phyloP scores from a whole-genome alignment of 257 asterid species.

The Penstemon barbatus region DNA sequence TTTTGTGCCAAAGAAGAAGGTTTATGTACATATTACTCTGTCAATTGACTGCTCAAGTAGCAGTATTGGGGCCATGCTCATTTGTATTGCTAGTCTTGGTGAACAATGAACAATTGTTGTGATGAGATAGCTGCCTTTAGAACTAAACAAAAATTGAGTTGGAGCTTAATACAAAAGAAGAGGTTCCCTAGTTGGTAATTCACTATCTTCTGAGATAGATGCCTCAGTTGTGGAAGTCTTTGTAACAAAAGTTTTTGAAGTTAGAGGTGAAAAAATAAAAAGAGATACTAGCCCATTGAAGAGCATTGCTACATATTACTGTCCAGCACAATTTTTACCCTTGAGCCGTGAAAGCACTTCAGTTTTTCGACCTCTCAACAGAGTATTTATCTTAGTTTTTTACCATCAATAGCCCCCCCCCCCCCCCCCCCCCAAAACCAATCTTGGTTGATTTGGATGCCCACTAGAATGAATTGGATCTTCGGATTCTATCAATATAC shows the following conservation, averaged over 20 bases:
- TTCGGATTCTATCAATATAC: neutral
- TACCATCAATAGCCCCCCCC: neutral
- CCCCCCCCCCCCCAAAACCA: neutral
- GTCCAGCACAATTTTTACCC: neutral
- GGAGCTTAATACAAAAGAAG: neutral
- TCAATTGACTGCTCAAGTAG: no score
- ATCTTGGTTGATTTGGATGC: neutral
- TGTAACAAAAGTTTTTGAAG: neutral
- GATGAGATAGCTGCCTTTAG: neutral
- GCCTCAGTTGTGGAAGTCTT: neutral
- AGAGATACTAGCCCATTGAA: neutral
- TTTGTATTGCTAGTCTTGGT: slow-evolving; percentile 2
- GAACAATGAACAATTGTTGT: neutral
- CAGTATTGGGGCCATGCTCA: neutral
- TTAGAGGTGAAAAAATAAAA: slow-evolving; percentile 9
- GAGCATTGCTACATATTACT: neutral
- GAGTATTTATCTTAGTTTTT: neutral
- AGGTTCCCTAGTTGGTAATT: slow-evolving; percentile 8
- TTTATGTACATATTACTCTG: neutral
- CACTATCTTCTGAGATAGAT: neutral
- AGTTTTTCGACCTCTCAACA: neutral
- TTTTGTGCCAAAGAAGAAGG: neutral
- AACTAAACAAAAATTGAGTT: neutral
- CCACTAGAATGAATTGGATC: neutral
- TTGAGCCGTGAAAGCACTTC: slow-evolving; percentile 3